Conservation (phyloP, 2,329 filamentous ascomycete genomes). For the Fusarium albosuccineum region DNA sequence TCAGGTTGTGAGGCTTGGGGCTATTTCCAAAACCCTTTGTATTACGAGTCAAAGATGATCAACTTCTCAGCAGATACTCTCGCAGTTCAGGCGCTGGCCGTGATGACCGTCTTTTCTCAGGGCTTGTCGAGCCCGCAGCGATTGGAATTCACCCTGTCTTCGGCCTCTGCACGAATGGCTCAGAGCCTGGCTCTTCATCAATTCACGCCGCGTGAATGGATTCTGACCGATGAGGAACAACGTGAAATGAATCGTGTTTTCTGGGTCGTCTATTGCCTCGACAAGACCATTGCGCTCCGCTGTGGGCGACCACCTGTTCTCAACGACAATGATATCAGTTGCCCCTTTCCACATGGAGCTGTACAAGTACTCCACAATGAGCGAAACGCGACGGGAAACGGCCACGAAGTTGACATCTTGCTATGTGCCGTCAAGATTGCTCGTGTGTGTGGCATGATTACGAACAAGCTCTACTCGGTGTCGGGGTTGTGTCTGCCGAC, state of each 20-base stretch:
- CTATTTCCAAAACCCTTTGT: neutral
- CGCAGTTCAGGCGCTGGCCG: slow-evolving; percentile 11
- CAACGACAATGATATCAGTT: neutral
- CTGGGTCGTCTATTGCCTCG: slow-evolving; percentile 19
- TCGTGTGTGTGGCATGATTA: too few species aligned
- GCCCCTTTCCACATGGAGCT: neutral
- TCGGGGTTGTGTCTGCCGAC: too few species aligned
- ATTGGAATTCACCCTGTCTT: slow-evolving; percentile 11
- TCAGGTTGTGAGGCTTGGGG: slow-evolving; percentile 8
- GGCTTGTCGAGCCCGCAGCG: slow-evolving; percentile 15
- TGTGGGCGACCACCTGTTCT: slow-evolving; percentile 3
- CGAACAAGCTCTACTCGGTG: too few species aligned
- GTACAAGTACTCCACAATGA: too few species aligned
- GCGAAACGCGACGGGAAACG: too few species aligned
- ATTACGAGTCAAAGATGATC: neutral
- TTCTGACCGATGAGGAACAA: neutral
- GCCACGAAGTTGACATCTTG: neutral
- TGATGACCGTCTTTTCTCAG: slow-evolving; percentile 19
- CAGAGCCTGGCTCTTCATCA: neutral
- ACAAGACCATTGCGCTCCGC: slow-evolving; percentile 14
- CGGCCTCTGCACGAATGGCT: neutral
- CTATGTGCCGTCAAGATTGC: too few species aligned
- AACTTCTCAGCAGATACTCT: slow-evolving; percentile 5
- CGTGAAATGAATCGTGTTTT: neutral
- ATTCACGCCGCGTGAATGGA: neutral